Evolutionary conservation across 192 early-diverging fungal species (phyloP).

Genomic region (Backusella morwellensis): DNA sequence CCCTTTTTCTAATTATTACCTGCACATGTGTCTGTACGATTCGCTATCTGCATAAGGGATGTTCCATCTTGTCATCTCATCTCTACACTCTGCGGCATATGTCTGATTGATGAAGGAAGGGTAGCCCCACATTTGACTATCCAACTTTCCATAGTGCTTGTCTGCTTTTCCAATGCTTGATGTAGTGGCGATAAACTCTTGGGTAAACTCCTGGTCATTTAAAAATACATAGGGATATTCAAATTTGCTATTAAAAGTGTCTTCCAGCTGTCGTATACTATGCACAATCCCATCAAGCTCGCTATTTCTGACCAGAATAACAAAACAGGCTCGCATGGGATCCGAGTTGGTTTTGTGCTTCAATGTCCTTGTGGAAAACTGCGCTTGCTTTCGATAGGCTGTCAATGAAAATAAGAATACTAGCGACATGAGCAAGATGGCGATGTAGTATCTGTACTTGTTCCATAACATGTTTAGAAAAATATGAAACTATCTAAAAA

Average conservation of each 20-base stretch:
- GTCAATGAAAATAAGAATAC: background rate
- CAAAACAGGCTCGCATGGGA: constrained; percentile 33
- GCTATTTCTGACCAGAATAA: constrained; percentile 67
- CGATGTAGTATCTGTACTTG: background rate
- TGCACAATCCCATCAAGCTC: constrained; percentile 59
- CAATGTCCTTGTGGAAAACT: too few relatives aligned
- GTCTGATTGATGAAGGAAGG: constrained; percentile 75
- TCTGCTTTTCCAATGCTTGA: constrained; percentile 50
- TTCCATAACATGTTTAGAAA: background rate
- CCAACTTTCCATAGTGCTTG: constrained; percentile 56
- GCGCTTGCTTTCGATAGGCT: background rate
- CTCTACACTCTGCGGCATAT: constrained; percentile 48
- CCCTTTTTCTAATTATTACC: constrained; percentile 29
- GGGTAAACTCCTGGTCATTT: constrained; percentile 75
- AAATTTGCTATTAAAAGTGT: constrained; percentile 75
- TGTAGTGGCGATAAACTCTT: constrained; percentile 61
- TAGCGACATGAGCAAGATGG: background rate
- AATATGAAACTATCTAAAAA: background rate
- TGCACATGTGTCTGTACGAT: constrained; percentile 79
- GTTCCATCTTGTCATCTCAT: constrained; percentile 48
- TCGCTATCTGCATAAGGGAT: constrained; percentile 65
- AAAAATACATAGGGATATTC: constrained; percentile 90
- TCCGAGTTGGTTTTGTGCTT: background rate
- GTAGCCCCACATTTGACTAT: constrained; percentile 71
- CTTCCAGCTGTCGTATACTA: constrained; percentile 70